Conservation (phyloP, 495 filamentous ascomycete genomes). For the Penicillium psychrofluorescens region DNA sequence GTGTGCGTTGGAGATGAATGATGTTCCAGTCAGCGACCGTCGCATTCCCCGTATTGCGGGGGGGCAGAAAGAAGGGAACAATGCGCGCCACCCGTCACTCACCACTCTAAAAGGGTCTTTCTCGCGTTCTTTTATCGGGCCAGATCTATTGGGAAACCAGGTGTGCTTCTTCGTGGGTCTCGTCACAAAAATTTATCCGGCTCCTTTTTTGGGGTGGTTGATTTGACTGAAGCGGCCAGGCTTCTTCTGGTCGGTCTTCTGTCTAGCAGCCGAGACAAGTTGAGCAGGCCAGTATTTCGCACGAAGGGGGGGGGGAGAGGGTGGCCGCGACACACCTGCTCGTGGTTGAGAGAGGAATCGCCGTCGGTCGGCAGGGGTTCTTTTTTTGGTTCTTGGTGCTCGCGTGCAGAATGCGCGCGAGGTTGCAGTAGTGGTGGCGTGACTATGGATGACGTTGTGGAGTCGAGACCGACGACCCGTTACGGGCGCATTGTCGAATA, state of each 20-base stretch:
- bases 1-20: neutral
- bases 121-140: neutral
- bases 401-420: constrained; percentile 15
- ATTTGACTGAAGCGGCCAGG: constrained; percentile 27
- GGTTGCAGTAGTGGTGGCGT: constrained; percentile 26
- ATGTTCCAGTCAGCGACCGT: neutral
- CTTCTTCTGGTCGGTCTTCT: constrained; percentile 5
- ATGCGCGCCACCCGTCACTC: constrained; percentile 7
- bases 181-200: constrained; percentile 12
- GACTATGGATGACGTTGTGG: constrained; percentile 32
- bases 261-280: too few relatives aligned
- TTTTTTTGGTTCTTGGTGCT: too few relatives aligned
- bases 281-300: too few relatives aligned
- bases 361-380: neutral
- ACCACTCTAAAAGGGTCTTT: constrained; percentile 16
- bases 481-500: constrained; percentile 31
- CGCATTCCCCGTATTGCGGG: constrained; percentile 2
- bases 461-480: constrained; percentile 20
- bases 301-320: too few relatives aligned
- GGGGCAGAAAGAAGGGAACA: neutral
- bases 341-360: neutral
- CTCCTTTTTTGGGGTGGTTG: neutral
- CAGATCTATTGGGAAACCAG: constrained; percentile 13
- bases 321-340: too few relatives aligned
- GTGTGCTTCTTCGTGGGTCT: constrained; percentile 17